Evolutionary conservation across 208 protist genomes (phyloP).

Genomic region (Novymonas esmeraldas): DNA sequence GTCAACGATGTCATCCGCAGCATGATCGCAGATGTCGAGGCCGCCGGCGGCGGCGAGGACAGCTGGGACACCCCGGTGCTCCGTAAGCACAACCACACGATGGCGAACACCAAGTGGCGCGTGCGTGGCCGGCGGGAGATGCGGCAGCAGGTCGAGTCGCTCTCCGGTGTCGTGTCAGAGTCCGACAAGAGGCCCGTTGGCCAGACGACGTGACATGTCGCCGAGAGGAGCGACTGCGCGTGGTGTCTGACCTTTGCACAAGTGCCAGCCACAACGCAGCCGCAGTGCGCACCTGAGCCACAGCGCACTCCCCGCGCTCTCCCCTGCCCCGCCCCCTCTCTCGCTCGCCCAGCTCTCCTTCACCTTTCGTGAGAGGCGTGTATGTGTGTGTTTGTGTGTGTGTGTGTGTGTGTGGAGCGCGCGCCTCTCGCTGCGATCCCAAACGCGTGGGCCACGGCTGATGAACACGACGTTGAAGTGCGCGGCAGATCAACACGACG

Average conservation of each 20-base stretch:
- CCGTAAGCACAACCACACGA: slow-evolving; percentile 22
- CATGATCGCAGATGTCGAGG: slow-evolving; percentile 29
- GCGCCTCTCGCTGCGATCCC: not conserved
- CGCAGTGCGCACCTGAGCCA: too few species aligned
- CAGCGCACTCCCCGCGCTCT: not conserved
- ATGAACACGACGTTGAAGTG: too few species aligned
- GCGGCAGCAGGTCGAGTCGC: slow-evolving; percentile 32
- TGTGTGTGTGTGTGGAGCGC: not conserved
- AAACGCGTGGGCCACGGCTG: too few species aligned
- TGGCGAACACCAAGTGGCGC: slow-evolving; percentile 34
- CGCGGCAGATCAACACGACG: too few species aligned
- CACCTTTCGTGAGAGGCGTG: not conserved
- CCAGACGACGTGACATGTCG: not conserved
- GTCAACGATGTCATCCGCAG: slow-evolving; percentile 35
- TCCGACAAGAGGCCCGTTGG: slow-evolving; percentile 18
- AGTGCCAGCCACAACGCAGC: too few species aligned
- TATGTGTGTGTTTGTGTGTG: not conserved
- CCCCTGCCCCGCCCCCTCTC: not conserved
- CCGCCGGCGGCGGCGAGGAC: slow-evolving; percentile 33
- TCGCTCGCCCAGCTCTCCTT: not conserved
- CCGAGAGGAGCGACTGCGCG: not conserved
- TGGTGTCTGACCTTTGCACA: too few species aligned
- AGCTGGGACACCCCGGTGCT: slow-evolving; percentile 40
- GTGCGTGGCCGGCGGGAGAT: slow-evolving; percentile 39
- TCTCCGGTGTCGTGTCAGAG: slow-evolving; percentile 10